Conservation (phyloP, 371 early-diverging fungal genomes). For the Zychaea mexicana region DNA sequence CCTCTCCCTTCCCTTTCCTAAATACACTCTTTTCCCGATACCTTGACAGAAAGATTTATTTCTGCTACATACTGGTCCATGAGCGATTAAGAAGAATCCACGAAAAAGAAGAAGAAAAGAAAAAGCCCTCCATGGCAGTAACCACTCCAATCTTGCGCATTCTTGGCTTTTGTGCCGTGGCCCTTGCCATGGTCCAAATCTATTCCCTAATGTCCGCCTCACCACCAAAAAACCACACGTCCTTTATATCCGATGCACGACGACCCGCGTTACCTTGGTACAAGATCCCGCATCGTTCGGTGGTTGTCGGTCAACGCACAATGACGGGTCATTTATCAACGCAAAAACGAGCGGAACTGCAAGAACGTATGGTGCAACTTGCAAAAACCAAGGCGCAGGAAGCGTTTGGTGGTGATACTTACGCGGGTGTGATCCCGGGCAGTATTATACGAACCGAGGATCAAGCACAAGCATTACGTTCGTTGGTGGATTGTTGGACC, state of each 20-base stretch:
- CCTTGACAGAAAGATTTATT: too few species aligned
- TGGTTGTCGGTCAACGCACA: not conserved
- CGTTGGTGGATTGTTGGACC: constrained; percentile 24
- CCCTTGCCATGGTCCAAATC: not conserved
- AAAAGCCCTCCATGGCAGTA: not conserved
- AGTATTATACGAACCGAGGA: constrained; percentile 5
- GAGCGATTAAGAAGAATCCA: too few species aligned
- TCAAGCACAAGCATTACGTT: constrained; percentile 13
- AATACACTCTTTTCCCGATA: too few species aligned
- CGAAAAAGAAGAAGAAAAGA: too few species aligned
- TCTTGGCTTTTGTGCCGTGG: not conserved
- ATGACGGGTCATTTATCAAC: constrained; percentile 1
- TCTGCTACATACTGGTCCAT: too few species aligned
- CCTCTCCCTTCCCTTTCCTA: too few species aligned
- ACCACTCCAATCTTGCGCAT: not conserved
- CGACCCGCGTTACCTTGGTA: constrained; percentile 15
- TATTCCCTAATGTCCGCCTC: not conserved
- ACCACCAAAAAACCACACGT: not conserved
- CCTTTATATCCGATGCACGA: not conserved
- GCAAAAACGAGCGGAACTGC: not conserved
- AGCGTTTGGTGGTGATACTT: constrained; percentile 2
- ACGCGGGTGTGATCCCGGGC: constrained; percentile 15
- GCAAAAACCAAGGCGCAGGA: not conserved
- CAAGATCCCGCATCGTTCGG: not conserved
- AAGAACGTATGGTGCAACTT: not conserved